Evolutionary conservation across 2,329 filamentous ascomycete species (phyloP).

Genomic region (Pseudofabraea citricarpa): DNA sequence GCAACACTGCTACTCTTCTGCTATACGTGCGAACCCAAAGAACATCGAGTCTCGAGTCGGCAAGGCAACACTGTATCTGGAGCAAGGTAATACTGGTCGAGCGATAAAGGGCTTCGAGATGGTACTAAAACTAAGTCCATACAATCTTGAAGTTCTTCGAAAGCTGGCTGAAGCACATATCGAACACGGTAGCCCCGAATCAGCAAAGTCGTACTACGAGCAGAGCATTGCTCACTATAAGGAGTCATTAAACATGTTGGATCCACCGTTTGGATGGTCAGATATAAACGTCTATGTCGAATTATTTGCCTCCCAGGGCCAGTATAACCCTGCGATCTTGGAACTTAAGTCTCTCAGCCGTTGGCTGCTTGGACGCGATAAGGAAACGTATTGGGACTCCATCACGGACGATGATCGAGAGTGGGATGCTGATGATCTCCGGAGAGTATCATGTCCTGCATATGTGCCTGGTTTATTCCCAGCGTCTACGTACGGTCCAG

Average conservation of each 20-base stretch:
- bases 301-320: slow-evolving; percentile 61
- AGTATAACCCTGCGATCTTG: slow-evolving; percentile 60
- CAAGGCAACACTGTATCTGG: slow-evolving; percentile 53
- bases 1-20: slow-evolving; percentile 54
- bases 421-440: slow-evolving; percentile 72
- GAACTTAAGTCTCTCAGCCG: slow-evolving; percentile 69
- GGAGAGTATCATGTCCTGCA: slow-evolving; percentile 56
- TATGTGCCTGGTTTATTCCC: slow-evolving; percentile 54
- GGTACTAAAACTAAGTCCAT: slow-evolving; percentile 42
- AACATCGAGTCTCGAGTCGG: slow-evolving; percentile 51
- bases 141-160: slow-evolving; percentile 37
- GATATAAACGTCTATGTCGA: slow-evolving; percentile 84
- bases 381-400: slow-evolving; percentile 74
- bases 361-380: slow-evolving; percentile 73
- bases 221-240: slow-evolving; percentile 25
- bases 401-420: slow-evolving; percentile 74
- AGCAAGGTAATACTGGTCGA: slow-evolving; percentile 46
- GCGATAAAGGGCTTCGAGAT: slow-evolving; percentile 54
- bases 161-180: slow-evolving; percentile 29
- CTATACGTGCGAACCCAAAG: slow-evolving; percentile 50
- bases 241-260: slow-evolving; percentile 6
- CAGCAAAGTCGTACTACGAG: slow-evolving; percentile 29
- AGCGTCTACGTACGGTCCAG: slow-evolving; percentile 60
- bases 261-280: slow-evolving; percentile 52
- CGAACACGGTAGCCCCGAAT: slow-evolving; percentile 24